These are phyloP conservation scores for Theileria parva DNA, from an alignment of 169 alveolate species.

Conservation along the genomic window DNA sequence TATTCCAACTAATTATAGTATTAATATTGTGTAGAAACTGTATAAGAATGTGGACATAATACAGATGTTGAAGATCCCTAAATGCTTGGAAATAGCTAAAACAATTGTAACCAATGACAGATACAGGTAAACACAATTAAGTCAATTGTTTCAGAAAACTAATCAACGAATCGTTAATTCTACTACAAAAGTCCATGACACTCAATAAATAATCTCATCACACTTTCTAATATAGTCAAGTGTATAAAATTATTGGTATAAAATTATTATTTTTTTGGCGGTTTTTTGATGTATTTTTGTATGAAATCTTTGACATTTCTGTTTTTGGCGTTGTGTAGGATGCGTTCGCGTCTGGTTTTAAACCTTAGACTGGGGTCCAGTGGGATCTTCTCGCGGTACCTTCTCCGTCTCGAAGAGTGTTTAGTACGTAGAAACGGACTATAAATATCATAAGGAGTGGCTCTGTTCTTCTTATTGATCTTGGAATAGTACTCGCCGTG, in stretches of 20 bases:
- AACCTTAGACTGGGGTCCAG: conserved; percentile 70
- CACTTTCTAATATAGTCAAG: no score
- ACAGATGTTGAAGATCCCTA: conserved; percentile 47
- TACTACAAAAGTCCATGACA: neutral
- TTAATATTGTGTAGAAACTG: conserved; percentile 14
- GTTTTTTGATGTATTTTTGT: conserved; percentile 19
- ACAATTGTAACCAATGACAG: neutral
- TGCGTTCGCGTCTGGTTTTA: conserved; percentile 70
- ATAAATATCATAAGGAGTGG: conserved; percentile 73
- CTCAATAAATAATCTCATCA: no score
- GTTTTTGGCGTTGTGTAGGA: conserved; percentile 66
- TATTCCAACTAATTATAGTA: neutral
- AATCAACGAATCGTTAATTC: neutral
- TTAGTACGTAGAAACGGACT: conserved; percentile 70
- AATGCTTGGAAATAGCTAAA: conserved; percentile 56
- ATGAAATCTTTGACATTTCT: conserved; percentile 40
- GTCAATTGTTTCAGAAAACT: neutral
- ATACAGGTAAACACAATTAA: neutral
- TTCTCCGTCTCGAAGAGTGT: conserved; percentile 71
- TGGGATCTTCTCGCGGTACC: conserved; percentile 71
- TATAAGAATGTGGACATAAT: conserved; percentile 25
- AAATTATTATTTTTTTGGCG: conserved; percentile 73
- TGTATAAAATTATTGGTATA: conserved; percentile 70
- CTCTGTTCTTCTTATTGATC: conserved; percentile 65
- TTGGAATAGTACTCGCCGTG: conserved; percentile 66